These are phyloP conservation scores for Clitopilus hobsonii DNA, from an alignment of 768 basidiomycete species.

Conservation along the genomic window DNA sequence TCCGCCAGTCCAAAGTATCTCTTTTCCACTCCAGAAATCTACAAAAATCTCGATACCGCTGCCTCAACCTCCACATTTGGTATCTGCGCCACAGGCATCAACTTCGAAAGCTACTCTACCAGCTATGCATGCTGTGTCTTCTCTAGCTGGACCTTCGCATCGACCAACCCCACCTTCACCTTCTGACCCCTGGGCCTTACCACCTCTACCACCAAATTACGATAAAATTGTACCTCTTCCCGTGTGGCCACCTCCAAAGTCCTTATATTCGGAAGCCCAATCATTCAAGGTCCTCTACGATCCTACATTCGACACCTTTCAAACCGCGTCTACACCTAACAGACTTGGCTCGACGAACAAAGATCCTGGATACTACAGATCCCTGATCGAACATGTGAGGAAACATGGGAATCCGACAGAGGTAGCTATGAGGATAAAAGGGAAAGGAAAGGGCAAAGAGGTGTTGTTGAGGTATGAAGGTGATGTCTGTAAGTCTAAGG, in stretches of 20 bases:
- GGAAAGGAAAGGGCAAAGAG: constrained; percentile 65
- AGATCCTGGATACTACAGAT: constrained; percentile 24
- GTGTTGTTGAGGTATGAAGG: constrained; percentile 50
- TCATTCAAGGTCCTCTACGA: constrained; percentile 65
- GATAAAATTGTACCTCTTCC: constrained; percentile 31
- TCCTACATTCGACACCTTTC: constrained; percentile 40
- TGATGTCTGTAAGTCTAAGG: constrained; percentile 39
- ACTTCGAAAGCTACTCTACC: constrained; percentile 25
- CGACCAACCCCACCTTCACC: constrained; percentile 21
- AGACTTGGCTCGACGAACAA: background rate
- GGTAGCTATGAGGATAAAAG: constrained; percentile 45
- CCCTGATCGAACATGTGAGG: constrained; percentile 35
- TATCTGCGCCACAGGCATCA: constrained; percentile 15
- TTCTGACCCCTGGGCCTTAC: constrained; percentile 14
- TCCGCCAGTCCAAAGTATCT: constrained; percentile 28
- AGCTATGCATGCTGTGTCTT: constrained; percentile 4
- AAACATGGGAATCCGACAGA: constrained; percentile 23
- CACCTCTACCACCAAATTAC: constrained; percentile 17
- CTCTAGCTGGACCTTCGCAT: constrained; percentile 13
- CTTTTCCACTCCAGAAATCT: constrained; percentile 8
- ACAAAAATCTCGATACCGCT: constrained; percentile 5
- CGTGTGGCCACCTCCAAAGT: constrained; percentile 55
- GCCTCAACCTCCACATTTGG: background rate
- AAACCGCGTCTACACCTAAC: constrained; percentile 24
- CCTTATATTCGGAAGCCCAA: constrained; percentile 33